A percentile compares a stretch with the other conserved stretches of the same genome.
Evolutionary conservation across 1,139 yeast genomes (phyloP).

Genomic region (Protomyces lactucae-debilis): DNA sequence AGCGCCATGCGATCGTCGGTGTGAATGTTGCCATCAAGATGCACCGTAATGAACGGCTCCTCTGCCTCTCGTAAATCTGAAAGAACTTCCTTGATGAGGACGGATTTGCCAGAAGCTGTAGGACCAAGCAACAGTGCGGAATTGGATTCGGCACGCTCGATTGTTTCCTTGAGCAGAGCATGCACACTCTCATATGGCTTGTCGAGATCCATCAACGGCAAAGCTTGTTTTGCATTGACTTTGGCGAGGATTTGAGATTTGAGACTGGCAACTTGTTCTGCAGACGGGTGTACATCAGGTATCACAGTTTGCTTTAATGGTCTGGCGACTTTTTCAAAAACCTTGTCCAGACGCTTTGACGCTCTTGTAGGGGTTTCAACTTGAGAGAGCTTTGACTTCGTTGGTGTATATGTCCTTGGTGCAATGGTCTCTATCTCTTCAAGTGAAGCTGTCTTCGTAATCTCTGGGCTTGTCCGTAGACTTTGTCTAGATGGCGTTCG

Average conservation of each 20-base stretch:
- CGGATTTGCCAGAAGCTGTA: constrained; percentile 68
- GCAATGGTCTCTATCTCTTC: too few species aligned
- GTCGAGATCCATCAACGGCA: background rate
- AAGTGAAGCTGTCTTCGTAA: background rate
- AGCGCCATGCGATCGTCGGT: constrained; percentile 73
- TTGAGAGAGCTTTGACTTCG: background rate
- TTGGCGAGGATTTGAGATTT: background rate
- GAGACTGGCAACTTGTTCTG: background rate
- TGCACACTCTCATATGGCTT: constrained; percentile 6
- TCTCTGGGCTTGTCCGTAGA: background rate
- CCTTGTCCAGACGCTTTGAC: background rate
- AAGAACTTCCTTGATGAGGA: constrained; percentile 57
- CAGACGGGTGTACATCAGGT: background rate
- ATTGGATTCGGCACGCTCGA: constrained; percentile 68
- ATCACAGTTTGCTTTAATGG: background rate
- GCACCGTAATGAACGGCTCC: constrained; percentile 53
- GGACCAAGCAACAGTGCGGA: constrained; percentile 80
- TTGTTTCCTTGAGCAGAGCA: constrained; percentile 57
- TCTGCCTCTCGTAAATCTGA: constrained; percentile 42
- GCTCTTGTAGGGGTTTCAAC: background rate
- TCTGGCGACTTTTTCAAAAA: background rate
- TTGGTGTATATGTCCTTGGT: background rate
- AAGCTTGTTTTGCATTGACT: background rate
- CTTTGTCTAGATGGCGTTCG: background rate
- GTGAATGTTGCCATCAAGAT: constrained; percentile 67